Evolutionary conservation across 495 filamentous ascomycete genomes (phyloP), one percentile per base, ranked within the genome.

Genomic region (Neurospora hispaniola): DNA sequence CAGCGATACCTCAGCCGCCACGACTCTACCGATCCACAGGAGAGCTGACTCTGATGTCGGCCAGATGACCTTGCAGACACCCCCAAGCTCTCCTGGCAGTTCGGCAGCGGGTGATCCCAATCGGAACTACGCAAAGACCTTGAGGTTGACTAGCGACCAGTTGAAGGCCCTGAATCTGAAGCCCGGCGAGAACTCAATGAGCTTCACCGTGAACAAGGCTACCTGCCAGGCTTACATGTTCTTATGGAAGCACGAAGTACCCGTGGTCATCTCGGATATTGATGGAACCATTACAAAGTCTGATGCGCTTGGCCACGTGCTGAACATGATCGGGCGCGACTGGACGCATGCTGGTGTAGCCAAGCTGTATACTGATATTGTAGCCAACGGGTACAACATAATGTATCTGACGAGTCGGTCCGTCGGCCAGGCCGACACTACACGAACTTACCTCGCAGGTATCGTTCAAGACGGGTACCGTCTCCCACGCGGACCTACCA

Each of bases 231-330:
- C 94, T 2, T 90, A 86, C 74, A 97, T 99, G 92, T 99, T 91
- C 76, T 86, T 95, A 71, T 98, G 96, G 96, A 90, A 87, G 75
- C 88, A 94, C 73, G 92, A 96, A 75, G 90, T 89, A 0, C 96
- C 96, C 0, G 94, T 98, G 69, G 95, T 99, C 35, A 97, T 99
- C 74, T 98, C 94, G 14, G 96, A 99, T 82, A 97, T 99, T 76
- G 96, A 99, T 83, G 96, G 96, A 31, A 99, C 96, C 27, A 99
- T 99, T 76, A 99, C 96, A 68, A 99, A 98, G 84, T 97, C 95
- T 7, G 96, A 99, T 84, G 96, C 94, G 6, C 85, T 98, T 20
- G 96, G 96, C n/a, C 96, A 99, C 75, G 94, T 99, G 69, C 82
- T 99, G 59, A 98, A 96, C 82, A 96, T 96, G 91, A 94, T 99